These are phyloP conservation scores for Metarhizium sp. DNA, from an alignment of 2,329 filamentous ascomycete species.

Conservation along the genomic window DNA sequence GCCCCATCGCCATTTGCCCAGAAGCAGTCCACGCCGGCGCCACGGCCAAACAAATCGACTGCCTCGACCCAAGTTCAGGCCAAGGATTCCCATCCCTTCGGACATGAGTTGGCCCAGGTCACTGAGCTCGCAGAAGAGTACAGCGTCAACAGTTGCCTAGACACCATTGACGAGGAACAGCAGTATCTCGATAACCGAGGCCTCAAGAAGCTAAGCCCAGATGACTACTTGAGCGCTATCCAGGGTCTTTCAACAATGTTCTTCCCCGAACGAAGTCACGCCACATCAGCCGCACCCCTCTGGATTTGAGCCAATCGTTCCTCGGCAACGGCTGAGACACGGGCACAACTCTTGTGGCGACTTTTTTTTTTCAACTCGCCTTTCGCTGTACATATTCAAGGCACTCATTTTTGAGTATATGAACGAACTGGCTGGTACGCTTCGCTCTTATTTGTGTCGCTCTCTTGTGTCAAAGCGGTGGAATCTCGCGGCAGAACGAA, in stretches of 20 bases:
- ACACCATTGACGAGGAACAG: constrained; percentile 57
- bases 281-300: constrained; percentile 24
- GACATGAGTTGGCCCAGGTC: constrained; percentile 81
- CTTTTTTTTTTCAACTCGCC: constrained; percentile 1
- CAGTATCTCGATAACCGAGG: constrained; percentile 59
- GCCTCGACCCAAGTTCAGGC: constrained; percentile 19
- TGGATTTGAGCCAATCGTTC: constrained; percentile 36
- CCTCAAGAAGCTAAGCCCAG: constrained; percentile 62
- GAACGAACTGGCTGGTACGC: not conserved
- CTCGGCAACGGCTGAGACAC: not conserved
- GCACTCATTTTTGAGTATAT: constrained; percentile 8
- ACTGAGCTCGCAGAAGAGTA: constrained; percentile 91
- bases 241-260: constrained; percentile 56
- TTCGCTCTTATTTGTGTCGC: not conserved
- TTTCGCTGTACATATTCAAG: constrained; percentile 24
- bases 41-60: constrained; percentile 20
- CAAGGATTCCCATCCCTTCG: constrained; percentile 62
- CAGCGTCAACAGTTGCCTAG: constrained; percentile 48
- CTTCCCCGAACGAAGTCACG: constrained; percentile 34
- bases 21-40: constrained; percentile 19
- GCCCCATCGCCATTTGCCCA: constrained; percentile 19
- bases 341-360: not conserved
- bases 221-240: constrained; percentile 80
- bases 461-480: not conserved
- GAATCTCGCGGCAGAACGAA: not conserved